phyloP scores from a whole-genome alignment of 768 basidiomycete species.

The Macrolepiota fuliginosa region DNA sequence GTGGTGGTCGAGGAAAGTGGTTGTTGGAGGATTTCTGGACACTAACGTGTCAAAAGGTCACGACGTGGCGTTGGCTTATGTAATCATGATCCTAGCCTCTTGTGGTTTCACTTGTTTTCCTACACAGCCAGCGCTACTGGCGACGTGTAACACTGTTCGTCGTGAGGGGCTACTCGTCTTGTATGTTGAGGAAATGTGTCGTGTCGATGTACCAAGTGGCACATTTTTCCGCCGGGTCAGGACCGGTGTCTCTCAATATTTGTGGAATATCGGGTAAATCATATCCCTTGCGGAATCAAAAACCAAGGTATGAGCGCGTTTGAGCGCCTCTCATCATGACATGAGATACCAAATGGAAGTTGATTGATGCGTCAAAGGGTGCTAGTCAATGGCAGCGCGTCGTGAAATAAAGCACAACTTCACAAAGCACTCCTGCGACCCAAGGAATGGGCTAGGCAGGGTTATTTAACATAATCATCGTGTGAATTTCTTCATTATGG shows the following conservation, averaged over 20 bases:
- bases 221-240: neutral
- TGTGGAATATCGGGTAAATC: neutral
- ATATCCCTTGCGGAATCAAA: neutral
- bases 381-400: neutral
- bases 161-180: neutral
- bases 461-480: neutral
- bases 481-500: neutral
- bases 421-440: no score
- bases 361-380: neutral
- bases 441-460: neutral
- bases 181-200: neutral
- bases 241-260: neutral
- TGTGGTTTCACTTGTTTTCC: neutral
- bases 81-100: constrained; percentile 21
- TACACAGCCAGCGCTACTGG: neutral
- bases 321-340: neutral
- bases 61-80: constrained; percentile 45
- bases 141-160: neutral
- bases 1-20: constrained; percentile 23
- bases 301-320: neutral
- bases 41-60: constrained; percentile 43
- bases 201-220: neutral
- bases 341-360: neutral
- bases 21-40: neutral
- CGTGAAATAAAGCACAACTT: no score